phyloP scores from a whole-genome alignment of 2,329 filamentous ascomycete genomes.

The Fusarium lateritium region DNA sequence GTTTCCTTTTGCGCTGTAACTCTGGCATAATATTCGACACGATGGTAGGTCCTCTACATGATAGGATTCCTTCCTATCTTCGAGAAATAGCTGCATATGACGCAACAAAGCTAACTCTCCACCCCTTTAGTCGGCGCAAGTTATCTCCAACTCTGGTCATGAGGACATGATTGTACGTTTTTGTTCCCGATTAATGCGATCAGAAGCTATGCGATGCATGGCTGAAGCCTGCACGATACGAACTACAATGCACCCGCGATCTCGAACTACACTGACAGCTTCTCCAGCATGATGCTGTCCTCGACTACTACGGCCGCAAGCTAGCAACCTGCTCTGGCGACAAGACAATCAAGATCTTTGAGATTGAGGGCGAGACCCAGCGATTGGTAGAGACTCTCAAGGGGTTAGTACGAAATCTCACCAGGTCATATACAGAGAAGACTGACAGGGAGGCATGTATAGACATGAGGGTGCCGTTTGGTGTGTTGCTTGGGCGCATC shows the following conservation, averaged over 20 bases:
- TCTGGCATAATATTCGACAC: slow-evolving; percentile 37
- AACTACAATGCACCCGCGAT: neutral
- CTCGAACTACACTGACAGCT: slow-evolving; percentile 41
- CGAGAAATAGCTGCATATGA: neutral
- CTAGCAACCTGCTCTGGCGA: slow-evolving; percentile 98
- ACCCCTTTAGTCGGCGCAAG: slow-evolving; percentile 57
- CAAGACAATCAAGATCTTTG: slow-evolving; percentile 99
- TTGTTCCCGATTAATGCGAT: slow-evolving; percentile 16
- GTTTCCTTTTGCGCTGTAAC: slow-evolving; percentile 32
- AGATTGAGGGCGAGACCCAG: slow-evolving; percentile 94
- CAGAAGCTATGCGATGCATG: slow-evolving; percentile 16
- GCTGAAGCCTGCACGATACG: slow-evolving; percentile 10
- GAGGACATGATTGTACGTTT: slow-evolving; percentile 99
- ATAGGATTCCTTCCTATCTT: neutral
- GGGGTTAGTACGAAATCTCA: slow-evolving; percentile 71
- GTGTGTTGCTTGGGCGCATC: slow-evolving; percentile 98
- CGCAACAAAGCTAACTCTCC: slow-evolving; percentile 49
- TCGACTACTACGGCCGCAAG: slow-evolving; percentile 97
- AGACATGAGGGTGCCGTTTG: slow-evolving; percentile 98
- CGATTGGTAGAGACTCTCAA: slow-evolving; percentile 92
- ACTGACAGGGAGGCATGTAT: slow-evolving; percentile 39
- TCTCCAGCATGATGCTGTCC: slow-evolving; percentile 90
- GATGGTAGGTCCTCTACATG: slow-evolving; percentile 44
- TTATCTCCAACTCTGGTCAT: slow-evolving; percentile 71
- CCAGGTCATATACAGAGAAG: neutral